Percentiles rank a stretch among this genome's conserved stretches.
These are phyloP conservation scores for Trichomonascaceae sp. DNA, from an alignment of 1,139 yeast species.

Conservation along the genomic window DNA sequence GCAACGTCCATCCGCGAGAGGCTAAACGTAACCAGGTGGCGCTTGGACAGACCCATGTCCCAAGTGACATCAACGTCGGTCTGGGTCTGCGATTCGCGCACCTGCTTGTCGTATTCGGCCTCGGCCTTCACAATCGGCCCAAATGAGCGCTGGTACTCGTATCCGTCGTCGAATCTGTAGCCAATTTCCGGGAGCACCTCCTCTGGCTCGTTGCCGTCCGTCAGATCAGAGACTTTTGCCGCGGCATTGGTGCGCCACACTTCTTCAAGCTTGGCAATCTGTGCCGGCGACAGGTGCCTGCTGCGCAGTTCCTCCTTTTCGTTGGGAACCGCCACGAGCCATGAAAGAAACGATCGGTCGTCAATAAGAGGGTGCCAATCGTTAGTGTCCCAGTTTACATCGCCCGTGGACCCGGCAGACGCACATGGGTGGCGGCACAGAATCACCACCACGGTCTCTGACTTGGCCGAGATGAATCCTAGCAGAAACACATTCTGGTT, in stretches of 20 bases:
- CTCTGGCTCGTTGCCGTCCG: slow-evolving; percentile 38
- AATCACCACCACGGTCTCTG: slow-evolving; percentile 76
- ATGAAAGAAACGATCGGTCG: slow-evolving; percentile 60
- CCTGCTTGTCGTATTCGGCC: slow-evolving; percentile 61
- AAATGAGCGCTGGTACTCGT: slow-evolving; percentile 73
- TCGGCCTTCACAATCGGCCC: slow-evolving; percentile 76
- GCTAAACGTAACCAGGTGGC: slow-evolving; percentile 57
- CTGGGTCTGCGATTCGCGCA: slow-evolving; percentile 69
- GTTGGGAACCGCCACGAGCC: slow-evolving; percentile 65
- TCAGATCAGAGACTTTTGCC: slow-evolving; percentile 43
- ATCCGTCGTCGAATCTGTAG: slow-evolving; percentile 71
- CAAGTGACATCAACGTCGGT: slow-evolving; percentile 65
- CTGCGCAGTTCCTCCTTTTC: slow-evolving; percentile 51
- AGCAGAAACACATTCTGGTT: slow-evolving; percentile 64
- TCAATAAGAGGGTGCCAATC: slow-evolving; percentile 86
- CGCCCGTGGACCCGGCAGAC: slow-evolving; percentile 19
- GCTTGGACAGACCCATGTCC: slow-evolving; percentile 55
- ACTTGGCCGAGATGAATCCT: slow-evolving; percentile 82
- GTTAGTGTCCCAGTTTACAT: slow-evolving; percentile 65
- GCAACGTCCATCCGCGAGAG: slow-evolving; percentile 54
- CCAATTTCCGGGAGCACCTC: slow-evolving; percentile 58
- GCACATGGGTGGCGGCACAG: slow-evolving; percentile 88
- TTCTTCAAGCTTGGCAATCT: slow-evolving; percentile 62
- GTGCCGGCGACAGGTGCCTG: slow-evolving; percentile 43
- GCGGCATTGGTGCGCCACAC: slow-evolving; percentile 66